Evolutionary conservation across 2,329 filamentous ascomycete species (phyloP).

Genomic region (Hymenoscyphus occultus): DNA sequence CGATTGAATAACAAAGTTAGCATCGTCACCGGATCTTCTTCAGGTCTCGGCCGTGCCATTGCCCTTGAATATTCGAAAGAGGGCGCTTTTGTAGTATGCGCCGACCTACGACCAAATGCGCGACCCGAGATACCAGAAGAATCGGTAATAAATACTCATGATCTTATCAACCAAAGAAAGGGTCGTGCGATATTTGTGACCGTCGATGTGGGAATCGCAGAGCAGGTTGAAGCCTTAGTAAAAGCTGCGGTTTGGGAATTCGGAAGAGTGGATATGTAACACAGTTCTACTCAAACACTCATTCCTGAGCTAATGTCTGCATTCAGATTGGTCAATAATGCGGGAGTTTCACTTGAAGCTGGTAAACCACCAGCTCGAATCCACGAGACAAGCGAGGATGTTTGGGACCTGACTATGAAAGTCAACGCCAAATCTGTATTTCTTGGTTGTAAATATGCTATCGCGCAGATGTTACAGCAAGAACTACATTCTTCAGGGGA

Average conservation of each 20-base stretch:
- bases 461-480: conserved; percentile 50
- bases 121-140: conserved; percentile 33
- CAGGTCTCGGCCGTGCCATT: conserved; percentile 47
- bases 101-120: conserved; percentile 38
- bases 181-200: conserved; percentile 43
- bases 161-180: conserved; percentile 38
- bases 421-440: conserved; percentile 42
- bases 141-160: conserved; percentile 37
- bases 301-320: neutral
- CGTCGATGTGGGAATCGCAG: conserved; percentile 42
- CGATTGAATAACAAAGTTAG: conserved; percentile 37
- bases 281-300: neutral
- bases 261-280: conserved; percentile 45
- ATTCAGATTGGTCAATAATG: conserved; percentile 46
- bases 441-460: conserved; percentile 45
- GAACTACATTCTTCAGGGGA: conserved; percentile 39
- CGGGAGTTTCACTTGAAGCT: conserved; percentile 46
- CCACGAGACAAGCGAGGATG: conserved; percentile 45
- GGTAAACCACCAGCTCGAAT: conserved; percentile 36
- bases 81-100: conserved; percentile 43
- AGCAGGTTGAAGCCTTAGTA: conserved; percentile 40
- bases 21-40: conserved; percentile 47
- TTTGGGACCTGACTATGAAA: conserved; percentile 44
- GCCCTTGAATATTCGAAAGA: conserved; percentile 41
- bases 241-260: conserved; percentile 36